phyloP scores from a whole-genome alignment of 108 stramenopile genomes.

The Cyclotella distinguenda region DNA sequence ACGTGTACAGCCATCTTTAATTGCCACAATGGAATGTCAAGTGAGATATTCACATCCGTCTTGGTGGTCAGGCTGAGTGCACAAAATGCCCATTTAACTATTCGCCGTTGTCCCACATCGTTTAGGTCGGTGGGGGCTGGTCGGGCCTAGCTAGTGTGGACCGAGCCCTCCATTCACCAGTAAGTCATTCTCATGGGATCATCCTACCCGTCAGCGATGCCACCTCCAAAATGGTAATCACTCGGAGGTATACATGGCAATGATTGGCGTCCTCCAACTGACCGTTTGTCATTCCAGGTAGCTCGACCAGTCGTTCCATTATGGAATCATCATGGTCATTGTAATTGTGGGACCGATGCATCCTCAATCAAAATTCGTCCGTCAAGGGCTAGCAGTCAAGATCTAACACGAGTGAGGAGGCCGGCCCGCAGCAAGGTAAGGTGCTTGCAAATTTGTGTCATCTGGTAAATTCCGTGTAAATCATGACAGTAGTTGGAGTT shows the following conservation, averaged over 20 bases:
- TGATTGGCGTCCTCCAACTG: not conserved
- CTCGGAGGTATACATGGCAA: not conserved
- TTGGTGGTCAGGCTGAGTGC: no score
- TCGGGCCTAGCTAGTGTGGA: not conserved
- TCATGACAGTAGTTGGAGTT: not conserved
- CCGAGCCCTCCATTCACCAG: not conserved
- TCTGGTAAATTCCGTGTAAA: not conserved
- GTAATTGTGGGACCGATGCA: not conserved
- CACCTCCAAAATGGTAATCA: not conserved
- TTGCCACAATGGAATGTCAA: no score
- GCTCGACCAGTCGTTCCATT: not conserved
- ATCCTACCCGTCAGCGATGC: not conserved
- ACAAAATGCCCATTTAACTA: no score
- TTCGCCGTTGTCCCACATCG: not conserved
- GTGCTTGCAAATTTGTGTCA: not conserved
- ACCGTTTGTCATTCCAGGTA: not conserved
- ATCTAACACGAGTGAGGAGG: not conserved
- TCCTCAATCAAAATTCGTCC: not conserved
- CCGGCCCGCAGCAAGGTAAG: slow-evolving; percentile 1
- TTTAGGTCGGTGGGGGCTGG: not conserved
- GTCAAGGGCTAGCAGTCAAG: not conserved
- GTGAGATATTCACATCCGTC: no score
- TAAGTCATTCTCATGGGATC: not conserved
- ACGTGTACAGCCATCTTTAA: no score
- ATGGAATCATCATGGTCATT: not conserved